Evolutionary conservation across 1,284 basidiomycete species (phyloP).

Genomic region (Tilletia horrida): DNA sequence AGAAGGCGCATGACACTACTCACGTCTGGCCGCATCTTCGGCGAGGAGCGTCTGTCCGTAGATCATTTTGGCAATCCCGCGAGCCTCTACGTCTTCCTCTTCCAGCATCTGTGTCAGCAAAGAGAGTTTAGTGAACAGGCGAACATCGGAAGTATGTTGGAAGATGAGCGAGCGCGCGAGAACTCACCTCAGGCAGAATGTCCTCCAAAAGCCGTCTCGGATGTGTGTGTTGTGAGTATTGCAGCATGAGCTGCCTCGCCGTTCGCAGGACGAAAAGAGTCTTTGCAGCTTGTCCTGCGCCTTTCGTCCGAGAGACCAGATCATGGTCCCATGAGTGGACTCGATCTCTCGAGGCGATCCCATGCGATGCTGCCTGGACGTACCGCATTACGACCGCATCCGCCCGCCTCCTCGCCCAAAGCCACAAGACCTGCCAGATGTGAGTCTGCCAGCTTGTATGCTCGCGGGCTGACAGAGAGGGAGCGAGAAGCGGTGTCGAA

Average conservation of each 20-base stretch:
- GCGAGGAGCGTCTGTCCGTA: not conserved
- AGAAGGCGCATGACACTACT: too few species aligned
- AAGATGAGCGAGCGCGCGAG: too few species aligned
- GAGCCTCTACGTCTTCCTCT: not conserved
- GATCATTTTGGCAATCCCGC: not conserved
- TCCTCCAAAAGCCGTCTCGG: not conserved
- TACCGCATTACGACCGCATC: not conserved
- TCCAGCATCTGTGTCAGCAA: constrained; percentile 6
- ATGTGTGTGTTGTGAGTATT: not conserved
- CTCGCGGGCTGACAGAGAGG: not conserved
- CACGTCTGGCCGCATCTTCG: not conserved
- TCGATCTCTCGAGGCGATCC: not conserved
- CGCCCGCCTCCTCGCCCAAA: not conserved
- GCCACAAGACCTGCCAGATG: not conserved
- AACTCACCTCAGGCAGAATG: constrained; percentile 1
- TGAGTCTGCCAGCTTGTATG: constrained; percentile 15
- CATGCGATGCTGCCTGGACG: not conserved
- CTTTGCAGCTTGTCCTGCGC: not conserved
- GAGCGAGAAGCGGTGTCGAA: not conserved
- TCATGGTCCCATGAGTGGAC: constrained; percentile 2
- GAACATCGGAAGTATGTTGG: not conserved
- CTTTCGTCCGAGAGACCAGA: not conserved
- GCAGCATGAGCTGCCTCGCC: not conserved
- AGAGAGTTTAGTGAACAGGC: not conserved
- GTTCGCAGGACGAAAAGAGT: not conserved